A percentile compares a stretch with the other conserved stretches of the same genome.
phyloP scores from a whole-genome alignment of 805 yeast species.

The Yarrowia sp. region DNA sequence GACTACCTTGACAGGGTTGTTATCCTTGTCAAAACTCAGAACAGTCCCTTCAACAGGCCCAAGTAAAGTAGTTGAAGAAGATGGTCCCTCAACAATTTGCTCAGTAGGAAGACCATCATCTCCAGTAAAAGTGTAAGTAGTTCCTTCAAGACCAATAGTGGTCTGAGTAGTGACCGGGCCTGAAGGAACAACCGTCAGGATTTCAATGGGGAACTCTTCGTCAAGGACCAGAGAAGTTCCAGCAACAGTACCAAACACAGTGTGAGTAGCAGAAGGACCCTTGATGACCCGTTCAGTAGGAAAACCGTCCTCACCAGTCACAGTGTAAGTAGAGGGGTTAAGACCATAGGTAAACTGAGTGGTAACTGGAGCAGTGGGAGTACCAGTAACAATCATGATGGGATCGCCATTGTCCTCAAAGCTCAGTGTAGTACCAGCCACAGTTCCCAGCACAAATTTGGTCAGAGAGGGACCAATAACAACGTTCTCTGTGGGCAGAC shows the following conservation, averaged over 20 bases:
- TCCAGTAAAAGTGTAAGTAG: neutral
- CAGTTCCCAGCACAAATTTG: neutral
- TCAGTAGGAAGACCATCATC: neutral
- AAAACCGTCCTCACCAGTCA: neutral
- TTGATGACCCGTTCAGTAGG: neutral
- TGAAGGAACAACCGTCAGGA: neutral
- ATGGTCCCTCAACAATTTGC: neutral
- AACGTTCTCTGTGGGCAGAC: neutral
- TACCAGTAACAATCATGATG: neutral
- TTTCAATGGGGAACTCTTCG: neutral
- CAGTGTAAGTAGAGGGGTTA: neutral
- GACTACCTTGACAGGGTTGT: neutral
- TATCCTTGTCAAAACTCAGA: neutral
- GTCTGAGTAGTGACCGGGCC: neutral
- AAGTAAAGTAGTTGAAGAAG: neutral
- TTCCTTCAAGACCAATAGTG: neutral
- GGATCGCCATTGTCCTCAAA: neutral
- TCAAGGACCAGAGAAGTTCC: neutral
- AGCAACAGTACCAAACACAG: neutral
- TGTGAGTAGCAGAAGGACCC: neutral
- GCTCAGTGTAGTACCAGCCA: neutral
- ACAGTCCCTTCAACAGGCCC: neutral
- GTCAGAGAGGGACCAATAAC: neutral
- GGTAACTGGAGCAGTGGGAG: neutral
- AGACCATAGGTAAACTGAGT: neutral